Evolutionary conservation across 306 rosid genomes (phyloP).

Genomic region (Vicia faba): DNA sequence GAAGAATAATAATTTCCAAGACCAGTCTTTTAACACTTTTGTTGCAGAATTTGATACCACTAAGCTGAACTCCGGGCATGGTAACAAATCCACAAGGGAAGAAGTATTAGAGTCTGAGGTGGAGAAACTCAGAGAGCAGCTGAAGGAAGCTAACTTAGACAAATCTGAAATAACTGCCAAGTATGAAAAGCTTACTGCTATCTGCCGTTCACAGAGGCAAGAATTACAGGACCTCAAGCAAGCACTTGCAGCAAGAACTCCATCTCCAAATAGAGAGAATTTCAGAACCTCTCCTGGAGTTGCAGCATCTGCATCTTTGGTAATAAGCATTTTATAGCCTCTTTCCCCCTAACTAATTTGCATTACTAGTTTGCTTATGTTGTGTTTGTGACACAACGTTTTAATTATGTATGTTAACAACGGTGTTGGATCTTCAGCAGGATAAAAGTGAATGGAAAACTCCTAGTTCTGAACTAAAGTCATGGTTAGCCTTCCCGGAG

Average conservation of each 20-base stretch:
- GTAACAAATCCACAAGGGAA: constrained; percentile 60
- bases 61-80: constrained; percentile 51
- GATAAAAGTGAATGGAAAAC: constrained; percentile 55
- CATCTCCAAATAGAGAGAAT: constrained; percentile 68
- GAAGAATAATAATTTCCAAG: constrained; percentile 53
- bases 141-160: constrained; percentile 68
- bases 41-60: constrained; percentile 77
- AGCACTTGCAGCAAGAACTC: constrained; percentile 66
- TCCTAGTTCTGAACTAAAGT: constrained; percentile 59
- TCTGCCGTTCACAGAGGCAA: constrained; percentile 94
- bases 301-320: constrained; percentile 50
- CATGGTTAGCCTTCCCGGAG: constrained; percentile 81
- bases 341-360: not conserved
- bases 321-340: constrained; percentile 43
- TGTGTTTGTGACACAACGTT: constrained; percentile 13
- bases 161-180: constrained; percentile 87
- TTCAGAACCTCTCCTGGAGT: constrained; percentile 45
- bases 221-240: constrained; percentile 95
- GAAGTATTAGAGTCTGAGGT: constrained; percentile 76
- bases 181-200: constrained; percentile 90
- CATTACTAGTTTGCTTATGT: constrained; percentile 1
- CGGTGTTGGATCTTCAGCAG: constrained; percentile 48
- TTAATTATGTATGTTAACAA: not conserved
- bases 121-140: constrained; percentile 75
- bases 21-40: constrained; percentile 70